phyloP scores from a whole-genome alignment of 306 rosid genomes.

The Oemleria cerasiformis region DNA sequence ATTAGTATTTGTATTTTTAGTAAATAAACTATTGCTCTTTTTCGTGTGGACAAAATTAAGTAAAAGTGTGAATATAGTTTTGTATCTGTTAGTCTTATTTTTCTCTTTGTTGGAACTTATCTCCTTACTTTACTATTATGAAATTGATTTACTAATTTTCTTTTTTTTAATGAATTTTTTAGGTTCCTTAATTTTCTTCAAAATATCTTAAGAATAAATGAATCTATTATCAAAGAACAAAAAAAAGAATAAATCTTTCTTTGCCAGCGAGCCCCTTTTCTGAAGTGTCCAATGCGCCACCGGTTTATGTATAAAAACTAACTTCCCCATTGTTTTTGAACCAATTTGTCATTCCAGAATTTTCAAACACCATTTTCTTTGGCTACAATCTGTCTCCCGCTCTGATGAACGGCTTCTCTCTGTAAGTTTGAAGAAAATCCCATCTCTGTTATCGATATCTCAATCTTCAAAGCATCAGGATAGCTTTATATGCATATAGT shows the following conservation, averaged over 20 bases:
- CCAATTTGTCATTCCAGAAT: constrained; percentile 4
- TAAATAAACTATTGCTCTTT: neutral
- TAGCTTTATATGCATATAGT: constrained; percentile 6
- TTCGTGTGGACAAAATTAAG: neutral
- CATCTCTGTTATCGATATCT: neutral
- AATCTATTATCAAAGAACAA: neutral
- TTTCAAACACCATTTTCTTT: constrained; percentile 4
- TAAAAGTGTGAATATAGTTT: neutral
- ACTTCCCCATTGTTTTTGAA: neutral
- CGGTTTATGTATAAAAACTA: neutral
- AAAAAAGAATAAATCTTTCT: neutral
- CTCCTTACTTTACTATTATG: no score
- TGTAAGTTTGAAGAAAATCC: constrained; percentile 20
- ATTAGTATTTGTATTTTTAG: no score
- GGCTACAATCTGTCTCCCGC: constrained; percentile 8
- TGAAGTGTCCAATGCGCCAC: neutral
- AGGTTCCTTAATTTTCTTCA: no score
- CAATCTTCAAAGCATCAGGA: neutral
- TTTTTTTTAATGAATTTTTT: no score
- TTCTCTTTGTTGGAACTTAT: no score
- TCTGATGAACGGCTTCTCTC: constrained; percentile 14
- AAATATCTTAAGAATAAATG: no score
- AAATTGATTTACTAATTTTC: no score
- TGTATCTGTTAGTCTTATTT: no score
- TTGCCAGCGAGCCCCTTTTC: constrained; percentile 12